Conservation (phyloP, 2,329 filamentous ascomycete genomes). For the Aspergillus fischeri region DNA sequence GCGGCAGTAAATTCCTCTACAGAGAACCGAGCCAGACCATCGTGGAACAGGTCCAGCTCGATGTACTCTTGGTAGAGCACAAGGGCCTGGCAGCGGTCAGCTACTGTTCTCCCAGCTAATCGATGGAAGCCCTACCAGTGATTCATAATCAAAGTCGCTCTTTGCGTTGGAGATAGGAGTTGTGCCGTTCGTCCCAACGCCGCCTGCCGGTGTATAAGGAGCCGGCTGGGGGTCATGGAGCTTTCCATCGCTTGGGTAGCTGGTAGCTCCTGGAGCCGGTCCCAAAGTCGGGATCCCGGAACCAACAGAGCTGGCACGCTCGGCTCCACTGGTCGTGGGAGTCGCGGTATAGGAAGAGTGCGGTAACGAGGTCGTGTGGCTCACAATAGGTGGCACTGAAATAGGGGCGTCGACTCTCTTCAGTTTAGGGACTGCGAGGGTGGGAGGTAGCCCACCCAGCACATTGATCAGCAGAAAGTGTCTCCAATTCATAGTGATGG, state of each 20-base stretch:
- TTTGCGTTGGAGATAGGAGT: conserved; percentile 71
- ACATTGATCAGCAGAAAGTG: conserved; percentile 10
- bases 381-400: conserved; percentile 42
- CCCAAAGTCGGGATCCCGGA: conserved; percentile 56
- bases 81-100: conserved; percentile 45
- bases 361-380: conserved; percentile 51
- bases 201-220: conserved; percentile 69
- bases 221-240: conserved; percentile 65
- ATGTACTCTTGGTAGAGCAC: conserved; percentile 81
- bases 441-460: conserved; percentile 15
- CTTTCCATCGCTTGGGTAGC: conserved; percentile 67
- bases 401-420: background rate
- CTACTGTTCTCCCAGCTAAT: background rate
- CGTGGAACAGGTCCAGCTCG: conserved; percentile 77
- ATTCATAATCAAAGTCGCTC: conserved; percentile 81
- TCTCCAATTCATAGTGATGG: conserved; percentile 12
- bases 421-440: conserved; percentile 13
- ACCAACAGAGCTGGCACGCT: conserved; percentile 49
- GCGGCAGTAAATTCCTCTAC: conserved; percentile 64
- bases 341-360: conserved; percentile 67
- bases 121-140: conserved; percentile 45
- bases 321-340: conserved; percentile 65
- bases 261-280: conserved; percentile 58
- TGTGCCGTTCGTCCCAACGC: conserved; percentile 72
- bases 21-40: conserved; percentile 66